phyloP scores from a whole-genome alignment of 2,329 filamentous ascomycete species.

The Exophiala spinifera region DNA sequence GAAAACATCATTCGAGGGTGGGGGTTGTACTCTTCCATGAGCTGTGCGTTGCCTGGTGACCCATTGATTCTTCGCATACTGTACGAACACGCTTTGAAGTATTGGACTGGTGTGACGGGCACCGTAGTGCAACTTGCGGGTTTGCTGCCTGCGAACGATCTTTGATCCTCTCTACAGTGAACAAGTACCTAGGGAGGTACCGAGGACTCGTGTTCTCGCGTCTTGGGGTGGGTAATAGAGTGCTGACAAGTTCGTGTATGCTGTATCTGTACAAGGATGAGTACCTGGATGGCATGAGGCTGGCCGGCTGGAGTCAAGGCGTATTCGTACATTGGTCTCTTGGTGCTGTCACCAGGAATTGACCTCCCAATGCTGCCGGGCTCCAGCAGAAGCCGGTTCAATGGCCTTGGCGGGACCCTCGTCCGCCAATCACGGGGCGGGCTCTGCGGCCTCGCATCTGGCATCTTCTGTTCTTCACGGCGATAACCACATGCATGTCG shows the following conservation, averaged over 20 bases:
- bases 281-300: neutral
- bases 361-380: neutral
- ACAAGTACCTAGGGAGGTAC: too few species aligned
- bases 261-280: neutral
- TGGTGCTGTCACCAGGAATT: neutral
- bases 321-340: too few species aligned
- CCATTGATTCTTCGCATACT: too few species aligned
- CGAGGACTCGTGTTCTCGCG: too few species aligned
- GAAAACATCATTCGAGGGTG: conserved; percentile 2
- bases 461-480: conserved; percentile 2
- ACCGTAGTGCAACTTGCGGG: too few species aligned
- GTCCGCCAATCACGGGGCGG: conserved; percentile 5
- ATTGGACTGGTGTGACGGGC: too few species aligned
- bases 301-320: neutral
- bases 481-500: conserved; percentile 21
- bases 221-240: neutral
- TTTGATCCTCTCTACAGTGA: too few species aligned
- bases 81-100: too few species aligned
- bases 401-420: neutral
- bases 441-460: conserved; percentile 6
- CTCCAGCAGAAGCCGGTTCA: neutral
- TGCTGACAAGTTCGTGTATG: too few species aligned
- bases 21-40: neutral
- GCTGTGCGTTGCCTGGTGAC: too few species aligned
- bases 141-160: too few species aligned